Base-by-base conservation (phyloP, 768 basidiomycete species). In the Leccinum variicolor region DNA sequence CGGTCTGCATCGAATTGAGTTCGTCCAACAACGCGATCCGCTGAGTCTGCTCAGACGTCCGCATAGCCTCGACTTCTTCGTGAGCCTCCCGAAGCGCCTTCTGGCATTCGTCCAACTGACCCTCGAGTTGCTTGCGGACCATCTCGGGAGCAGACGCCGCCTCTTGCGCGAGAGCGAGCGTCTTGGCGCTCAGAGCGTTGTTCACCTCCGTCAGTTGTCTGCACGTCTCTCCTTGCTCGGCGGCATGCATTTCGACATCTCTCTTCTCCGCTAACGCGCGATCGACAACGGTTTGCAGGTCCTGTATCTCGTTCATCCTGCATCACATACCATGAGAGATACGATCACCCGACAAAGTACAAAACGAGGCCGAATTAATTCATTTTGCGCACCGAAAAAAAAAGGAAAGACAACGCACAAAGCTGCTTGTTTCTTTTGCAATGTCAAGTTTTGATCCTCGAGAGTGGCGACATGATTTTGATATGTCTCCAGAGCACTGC, bases 1-100 rank as follows among this genome's bases (percentile, higher is more conserved):
- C 90, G 55, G 81, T 86, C 75, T 93, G 90, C 74, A 88, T 80
- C 52, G 81, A 78, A 69, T 92, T 94, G 64, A 96, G 79, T 75
- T 96, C 93, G 66, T 97, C 94, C 45, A 99, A 78, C 54, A 99
- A 69, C 31, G 88, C 87, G 55, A 92, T 84, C 62, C 88, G 79
- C 75, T 95, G 94, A 9, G 78, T 81, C 74, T 93, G 89, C 66
- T 94, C 92, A 15, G 84, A 83, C 62, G 74, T 78, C 43, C 78
- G 79, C 80, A 89, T 84, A 39, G 76, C 81, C 17, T 87, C 81
- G 41, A 92, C 72, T 68, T 94, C 89, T 26, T 83, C 86, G 66
- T 82, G 77, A 9, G 87, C 86, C 19, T 80, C 77, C 50, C 83
- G 79, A 48, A 94, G 77, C 52, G 84, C 79, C 48, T 81, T 80